Conservation (phyloP, 2,329 filamentous ascomycete species). For the Trichoderma koningii region DNA sequence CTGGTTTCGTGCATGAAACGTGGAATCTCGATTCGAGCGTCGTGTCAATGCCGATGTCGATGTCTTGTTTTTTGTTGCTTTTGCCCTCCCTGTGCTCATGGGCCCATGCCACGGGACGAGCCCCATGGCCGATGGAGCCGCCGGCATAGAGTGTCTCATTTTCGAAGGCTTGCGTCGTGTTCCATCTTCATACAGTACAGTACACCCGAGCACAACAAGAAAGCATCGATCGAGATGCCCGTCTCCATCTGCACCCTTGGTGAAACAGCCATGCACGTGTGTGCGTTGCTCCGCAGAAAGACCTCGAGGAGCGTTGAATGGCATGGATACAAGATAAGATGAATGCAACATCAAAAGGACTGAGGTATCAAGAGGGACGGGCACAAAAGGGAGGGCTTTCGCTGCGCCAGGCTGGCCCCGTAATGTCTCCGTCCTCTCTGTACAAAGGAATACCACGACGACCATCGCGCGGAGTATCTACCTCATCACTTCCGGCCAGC, state of each 20-base stretch:
- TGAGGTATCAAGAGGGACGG: neutral
- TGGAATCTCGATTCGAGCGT: slow-evolving; percentile 14
- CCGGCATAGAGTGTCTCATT: neutral
- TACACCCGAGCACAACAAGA: neutral
- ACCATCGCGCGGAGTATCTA: too few species aligned
- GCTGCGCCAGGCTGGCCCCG: neutral
- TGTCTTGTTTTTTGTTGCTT: neutral
- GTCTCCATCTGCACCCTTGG: neutral
- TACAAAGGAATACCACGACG: neutral
- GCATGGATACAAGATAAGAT: neutral
- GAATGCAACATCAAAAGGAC: neutral
- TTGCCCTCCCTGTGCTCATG: neutral
- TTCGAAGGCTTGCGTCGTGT: neutral
- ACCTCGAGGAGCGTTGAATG: neutral
- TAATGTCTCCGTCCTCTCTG: neutral
- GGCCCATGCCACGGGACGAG: too few species aligned
- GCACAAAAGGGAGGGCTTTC: too few species aligned
- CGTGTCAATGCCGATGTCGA: neutral
- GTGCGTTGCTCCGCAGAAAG: neutral
- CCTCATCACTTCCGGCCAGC: too few species aligned
- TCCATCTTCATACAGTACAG: neutral
- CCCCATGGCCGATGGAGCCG: neutral
- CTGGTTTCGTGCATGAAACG: slow-evolving; percentile 19
- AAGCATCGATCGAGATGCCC: neutral
- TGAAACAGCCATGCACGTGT: slow-evolving; percentile 5